Evolutionary conservation across 129 eudicot species (phyloP).

Genomic region (Solidago caesia): DNA sequence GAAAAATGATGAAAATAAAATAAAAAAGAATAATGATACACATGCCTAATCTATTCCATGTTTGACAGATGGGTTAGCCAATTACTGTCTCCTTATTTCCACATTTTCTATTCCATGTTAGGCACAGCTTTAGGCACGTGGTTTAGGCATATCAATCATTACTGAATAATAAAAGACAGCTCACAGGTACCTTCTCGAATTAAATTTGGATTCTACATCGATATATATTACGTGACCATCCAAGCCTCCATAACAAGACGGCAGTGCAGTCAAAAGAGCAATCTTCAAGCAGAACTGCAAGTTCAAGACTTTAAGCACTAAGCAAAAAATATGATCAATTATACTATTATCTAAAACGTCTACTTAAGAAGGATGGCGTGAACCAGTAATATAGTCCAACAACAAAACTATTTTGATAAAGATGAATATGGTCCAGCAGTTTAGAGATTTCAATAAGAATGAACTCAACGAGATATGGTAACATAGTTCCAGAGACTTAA

Average conservation of each 20-base stretch:
- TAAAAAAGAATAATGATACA: too few relatives aligned
- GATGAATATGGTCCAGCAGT: not conserved
- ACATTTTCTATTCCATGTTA: too few relatives aligned
- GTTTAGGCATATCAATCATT: too few relatives aligned
- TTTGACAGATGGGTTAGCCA: too few relatives aligned
- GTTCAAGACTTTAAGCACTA: slow-evolving; percentile 5
- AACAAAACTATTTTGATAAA: too few relatives aligned
- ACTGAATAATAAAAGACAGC: not conserved
- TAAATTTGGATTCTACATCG: slow-evolving; percentile 90
- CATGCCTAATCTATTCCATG: too few relatives aligned
- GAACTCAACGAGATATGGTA: not conserved
- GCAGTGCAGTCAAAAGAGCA: slow-evolving; percentile 74
- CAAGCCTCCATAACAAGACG: slow-evolving; percentile 71
- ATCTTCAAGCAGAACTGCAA: slow-evolving; percentile 87
- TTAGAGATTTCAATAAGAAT: not conserved
- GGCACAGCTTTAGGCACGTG: too few relatives aligned
- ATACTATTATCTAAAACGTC: not conserved
- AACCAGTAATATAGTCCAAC: too few relatives aligned
- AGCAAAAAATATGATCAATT: slow-evolving; percentile 16
- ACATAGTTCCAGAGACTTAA: slow-evolving; percentile 1
- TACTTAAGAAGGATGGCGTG: not conserved
- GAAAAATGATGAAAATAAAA: not conserved
- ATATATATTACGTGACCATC: slow-evolving; percentile 77
- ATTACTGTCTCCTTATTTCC: too few relatives aligned
- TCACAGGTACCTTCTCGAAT: slow-evolving; percentile 57